These are phyloP conservation scores for Magnolia sinica DNA, from an alignment of 164 flowering plant species.

Conservation along the genomic window DNA sequence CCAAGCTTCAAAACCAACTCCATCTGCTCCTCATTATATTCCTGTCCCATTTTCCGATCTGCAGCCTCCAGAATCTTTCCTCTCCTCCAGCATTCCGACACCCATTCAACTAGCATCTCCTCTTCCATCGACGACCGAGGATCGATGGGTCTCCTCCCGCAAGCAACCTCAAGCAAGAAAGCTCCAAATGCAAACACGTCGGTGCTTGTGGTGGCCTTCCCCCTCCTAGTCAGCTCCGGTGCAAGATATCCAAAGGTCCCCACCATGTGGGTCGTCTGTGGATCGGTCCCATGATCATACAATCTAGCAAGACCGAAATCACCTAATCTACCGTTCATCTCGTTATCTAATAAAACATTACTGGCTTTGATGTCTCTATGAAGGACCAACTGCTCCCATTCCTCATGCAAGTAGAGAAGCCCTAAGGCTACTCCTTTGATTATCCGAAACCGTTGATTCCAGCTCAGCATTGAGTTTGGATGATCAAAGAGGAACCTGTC, in stretches of 20 bases:
- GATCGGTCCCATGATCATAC: conserved; percentile 12
- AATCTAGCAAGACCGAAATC: conserved; percentile 19
- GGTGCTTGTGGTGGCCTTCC: conserved; percentile 6
- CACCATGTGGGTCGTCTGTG: conserved; percentile 6
- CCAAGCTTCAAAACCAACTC: conserved; percentile 18
- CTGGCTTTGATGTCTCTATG: conserved; percentile 21
- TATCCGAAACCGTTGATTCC: conserved; percentile 7
- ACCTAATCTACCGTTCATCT: conserved; percentile 13
- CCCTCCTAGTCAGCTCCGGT: conserved; percentile 7
- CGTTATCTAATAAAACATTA: conserved; percentile 14
- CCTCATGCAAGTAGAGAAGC: conserved; percentile 14
- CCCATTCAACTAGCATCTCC: conserved; percentile 9
- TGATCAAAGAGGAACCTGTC: conserved; percentile 13
- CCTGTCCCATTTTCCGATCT: conserved; percentile 3
- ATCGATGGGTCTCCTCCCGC: conserved; percentile 15
- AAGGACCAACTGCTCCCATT: conserved; percentile 12
- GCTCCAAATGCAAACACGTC: conserved; percentile 18
- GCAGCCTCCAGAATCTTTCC: neutral
- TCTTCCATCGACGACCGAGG: neutral
- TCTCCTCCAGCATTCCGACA: neutral
- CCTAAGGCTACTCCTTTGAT: conserved; percentile 15
- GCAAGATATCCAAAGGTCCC: conserved; percentile 19
- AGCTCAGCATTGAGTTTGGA: neutral
- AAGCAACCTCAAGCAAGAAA: conserved; percentile 14
- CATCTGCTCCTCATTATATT: conserved; percentile 8